Percentiles rank a stretch among this genome's conserved stretches.
Evolutionary conservation across 2,329 filamentous ascomycete genomes (phyloP).

Genomic region (Monosporascus cannonballus): DNA sequence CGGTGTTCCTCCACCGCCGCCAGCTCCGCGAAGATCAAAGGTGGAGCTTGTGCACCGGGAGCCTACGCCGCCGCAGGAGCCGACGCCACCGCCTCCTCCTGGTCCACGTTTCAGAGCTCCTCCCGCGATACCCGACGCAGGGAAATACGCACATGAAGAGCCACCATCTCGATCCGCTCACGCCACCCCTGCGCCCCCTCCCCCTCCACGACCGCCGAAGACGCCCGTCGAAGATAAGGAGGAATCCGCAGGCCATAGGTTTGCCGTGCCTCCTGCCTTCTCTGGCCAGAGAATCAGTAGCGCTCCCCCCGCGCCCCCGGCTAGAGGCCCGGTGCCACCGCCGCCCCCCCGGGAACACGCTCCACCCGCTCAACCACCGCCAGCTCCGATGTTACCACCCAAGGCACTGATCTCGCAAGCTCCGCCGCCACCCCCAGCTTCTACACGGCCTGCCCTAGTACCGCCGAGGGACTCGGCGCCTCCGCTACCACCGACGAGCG

Average conservation of each 20-base stretch:
- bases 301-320: constrained; percentile 70
- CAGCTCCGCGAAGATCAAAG: constrained; percentile 55
- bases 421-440: constrained; percentile 25
- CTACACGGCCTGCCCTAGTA: constrained; percentile 57
- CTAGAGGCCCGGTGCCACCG: constrained; percentile 64
- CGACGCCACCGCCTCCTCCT: constrained; percentile 66
- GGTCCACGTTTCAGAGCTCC: constrained; percentile 74
- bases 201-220: constrained; percentile 64
- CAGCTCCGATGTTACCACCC: constrained; percentile 30
- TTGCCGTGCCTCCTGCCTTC: constrained; percentile 77
- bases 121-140: constrained; percentile 82
- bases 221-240: constrained; percentile 63
- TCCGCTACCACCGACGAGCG: constrained; percentile 24
- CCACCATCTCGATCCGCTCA: constrained; percentile 36
- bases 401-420: constrained; percentile 26
- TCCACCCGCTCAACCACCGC: constrained; percentile 29
- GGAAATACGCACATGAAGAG: constrained; percentile 66
- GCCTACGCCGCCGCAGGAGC: constrained; percentile 60
- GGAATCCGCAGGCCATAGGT: constrained; percentile 47
- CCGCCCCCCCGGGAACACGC: constrained; percentile 52
- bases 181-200: constrained; percentile 54
- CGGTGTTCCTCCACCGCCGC: constrained; percentile 46
- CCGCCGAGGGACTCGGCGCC: constrained; percentile 41
- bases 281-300: constrained; percentile 52
- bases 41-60: constrained; percentile 37